Conservation (phyloP, 441 rosid genomes). For the Adansonia madagascariensis region DNA sequence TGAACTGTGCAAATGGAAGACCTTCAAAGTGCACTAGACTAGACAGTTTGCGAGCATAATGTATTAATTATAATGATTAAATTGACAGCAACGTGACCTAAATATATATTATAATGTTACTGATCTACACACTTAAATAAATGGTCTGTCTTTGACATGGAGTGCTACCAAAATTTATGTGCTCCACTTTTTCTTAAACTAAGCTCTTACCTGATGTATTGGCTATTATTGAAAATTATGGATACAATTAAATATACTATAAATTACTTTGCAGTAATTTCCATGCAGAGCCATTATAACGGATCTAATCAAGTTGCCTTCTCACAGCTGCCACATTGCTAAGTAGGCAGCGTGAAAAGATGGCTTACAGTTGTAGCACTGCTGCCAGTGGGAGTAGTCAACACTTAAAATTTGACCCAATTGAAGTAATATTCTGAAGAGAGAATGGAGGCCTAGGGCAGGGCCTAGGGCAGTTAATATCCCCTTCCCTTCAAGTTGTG, state of each 20-base stretch:
- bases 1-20: conserved; percentile 57
- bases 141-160: conserved; percentile 26
- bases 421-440: neutral
- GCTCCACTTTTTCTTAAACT: neutral
- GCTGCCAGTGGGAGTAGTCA: neutral
- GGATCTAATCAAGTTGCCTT: neutral
- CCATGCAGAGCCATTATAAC: neutral
- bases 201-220: neutral
- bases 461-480: neutral
- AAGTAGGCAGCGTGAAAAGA: neutral
- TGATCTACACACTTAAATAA: conserved; percentile 32
- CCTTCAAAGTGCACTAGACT: conserved; percentile 39
- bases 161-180: neutral
- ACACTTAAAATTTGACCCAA: neutral
- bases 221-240: conserved; percentile 3
- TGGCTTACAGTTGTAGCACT: neutral
- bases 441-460: no score
- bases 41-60: neutral
- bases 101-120: conserved; percentile 8
- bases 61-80: neutral
- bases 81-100: conserved; percentile 9
- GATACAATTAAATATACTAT: neutral
- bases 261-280: neutral
- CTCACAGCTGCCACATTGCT: neutral
- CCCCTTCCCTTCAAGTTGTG: no score